phyloP scores from a whole-genome alignment of 2,329 filamentous ascomycete species.

The Colletotrichum costaricense region DNA sequence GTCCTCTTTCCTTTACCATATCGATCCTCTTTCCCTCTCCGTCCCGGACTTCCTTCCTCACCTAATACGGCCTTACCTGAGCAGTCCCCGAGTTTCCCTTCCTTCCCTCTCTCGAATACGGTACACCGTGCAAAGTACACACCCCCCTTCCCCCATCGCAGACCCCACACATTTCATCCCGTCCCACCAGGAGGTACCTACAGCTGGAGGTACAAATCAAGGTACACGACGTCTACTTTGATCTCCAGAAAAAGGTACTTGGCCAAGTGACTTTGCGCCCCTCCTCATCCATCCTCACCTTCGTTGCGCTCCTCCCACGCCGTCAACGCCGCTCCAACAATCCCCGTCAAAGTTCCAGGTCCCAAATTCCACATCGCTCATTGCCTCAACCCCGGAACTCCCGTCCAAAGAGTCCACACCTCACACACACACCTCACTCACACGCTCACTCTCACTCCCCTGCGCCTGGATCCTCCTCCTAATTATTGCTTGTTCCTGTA shows the following conservation, averaged over 20 bases:
- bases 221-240: conserved; percentile 17
- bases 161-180: conserved; percentile 6
- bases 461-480: background rate
- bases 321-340: background rate
- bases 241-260: conserved; percentile 34
- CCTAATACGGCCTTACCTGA: background rate
- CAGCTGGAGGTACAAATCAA: no score
- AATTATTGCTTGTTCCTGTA: background rate
- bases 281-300: background rate
- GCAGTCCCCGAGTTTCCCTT: background rate
- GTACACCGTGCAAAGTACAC: background rate
- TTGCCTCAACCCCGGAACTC: conserved; percentile 32
- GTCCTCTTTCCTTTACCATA: background rate
- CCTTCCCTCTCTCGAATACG: background rate
- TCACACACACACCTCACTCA: no score
- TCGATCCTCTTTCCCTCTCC: background rate
- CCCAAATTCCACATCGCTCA: conserved; percentile 4
- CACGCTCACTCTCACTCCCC: background rate
- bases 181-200: background rate
- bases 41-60: background rate
- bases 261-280: conserved; percentile 4
- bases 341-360: conserved; percentile 2
- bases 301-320: background rate
- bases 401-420: background rate
- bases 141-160: background rate